Percentiles rank a stretch among this genome's conserved stretches.
Evolutionary conservation across 495 filamentous ascomycete species (phyloP).

Genomic region (Geopyxis carbonaria): DNA sequence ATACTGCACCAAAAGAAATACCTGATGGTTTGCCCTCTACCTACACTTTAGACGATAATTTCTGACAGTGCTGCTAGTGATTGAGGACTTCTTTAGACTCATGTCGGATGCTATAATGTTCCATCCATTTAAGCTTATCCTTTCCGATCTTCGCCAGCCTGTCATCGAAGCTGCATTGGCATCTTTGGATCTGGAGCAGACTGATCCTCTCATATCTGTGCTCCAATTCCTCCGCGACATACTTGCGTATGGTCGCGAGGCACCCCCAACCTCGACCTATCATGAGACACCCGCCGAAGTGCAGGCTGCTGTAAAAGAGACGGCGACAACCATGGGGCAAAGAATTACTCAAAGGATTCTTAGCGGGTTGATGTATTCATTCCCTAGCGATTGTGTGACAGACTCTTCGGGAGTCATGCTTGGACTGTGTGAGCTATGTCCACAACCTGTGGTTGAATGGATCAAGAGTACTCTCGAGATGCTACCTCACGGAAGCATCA

Average conservation of each 20-base stretch:
- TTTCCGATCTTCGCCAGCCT: constrained; percentile 54
- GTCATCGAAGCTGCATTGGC: constrained; percentile 77
- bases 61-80: constrained; percentile 41
- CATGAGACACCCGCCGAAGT: constrained; percentile 43
- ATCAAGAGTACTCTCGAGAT: constrained; percentile 65
- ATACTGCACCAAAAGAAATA: constrained; percentile 66
- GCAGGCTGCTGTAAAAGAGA: constrained; percentile 50
- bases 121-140: constrained; percentile 66
- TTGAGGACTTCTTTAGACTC: constrained; percentile 96
- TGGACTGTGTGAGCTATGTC: constrained; percentile 71
- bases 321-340: constrained; percentile 57
- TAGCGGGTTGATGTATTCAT: constrained; percentile 97
- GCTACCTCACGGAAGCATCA: constrained; percentile 66
- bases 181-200: constrained; percentile 71
- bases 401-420: constrained; percentile 87
- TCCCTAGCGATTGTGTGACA: constrained; percentile 83
- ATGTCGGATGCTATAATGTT: constrained; percentile 79
- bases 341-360: constrained; percentile 66
- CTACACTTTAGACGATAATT: background rate
- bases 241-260: constrained; percentile 64
- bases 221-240: constrained; percentile 90
- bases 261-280: constrained; percentile 52
- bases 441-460: constrained; percentile 58
- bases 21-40: constrained; percentile 50
- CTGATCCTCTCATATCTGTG: constrained; percentile 74